These are phyloP conservation scores for Hypoxylon perforatum DNA, from an alignment of 495 filamentous ascomycete species.

Conservation along the genomic window DNA sequence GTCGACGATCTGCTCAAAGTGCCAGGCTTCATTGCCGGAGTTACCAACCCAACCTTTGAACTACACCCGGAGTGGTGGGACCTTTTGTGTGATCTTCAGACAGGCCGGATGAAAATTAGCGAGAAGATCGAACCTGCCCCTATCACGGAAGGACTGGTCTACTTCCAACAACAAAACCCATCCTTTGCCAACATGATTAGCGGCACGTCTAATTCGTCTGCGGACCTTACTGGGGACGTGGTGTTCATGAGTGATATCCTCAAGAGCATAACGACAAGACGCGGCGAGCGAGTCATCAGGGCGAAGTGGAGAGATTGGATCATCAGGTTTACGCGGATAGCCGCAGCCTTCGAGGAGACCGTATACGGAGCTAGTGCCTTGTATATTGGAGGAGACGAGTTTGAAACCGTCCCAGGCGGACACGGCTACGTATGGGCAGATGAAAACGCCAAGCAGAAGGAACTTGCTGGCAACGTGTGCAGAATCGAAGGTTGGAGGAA, in stretches of 20 bases:
- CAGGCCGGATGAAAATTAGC: conserved; percentile 93
- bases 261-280: conserved; percentile 82
- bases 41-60: conserved; percentile 96
- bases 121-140: conserved; percentile 79
- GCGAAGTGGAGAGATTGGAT: conserved; percentile 93
- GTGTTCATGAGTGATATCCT: conserved; percentile 89
- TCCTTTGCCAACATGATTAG: conserved; percentile 60
- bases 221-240: conserved; percentile 86
- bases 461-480: conserved; percentile 88
- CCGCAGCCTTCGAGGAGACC: conserved; percentile 92
- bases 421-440: conserved; percentile 97
- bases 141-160: conserved; percentile 81
- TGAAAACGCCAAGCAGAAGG: conserved; percentile 79
- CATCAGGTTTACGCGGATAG: conserved; percentile 87
- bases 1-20: conserved; percentile 96
- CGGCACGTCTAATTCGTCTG: conserved; percentile 52
- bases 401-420: conserved; percentile 71
- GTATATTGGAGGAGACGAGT: conserved; percentile 83
- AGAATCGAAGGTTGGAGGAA: conserved; percentile 96
- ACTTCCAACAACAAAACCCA: conserved; percentile 85
- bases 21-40: conserved; percentile 96
- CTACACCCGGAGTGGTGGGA: conserved; percentile 99
- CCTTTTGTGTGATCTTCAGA: conserved; percentile 90
- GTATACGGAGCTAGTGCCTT: conserved; percentile 92
- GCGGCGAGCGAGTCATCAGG: conserved; percentile 89